Evolutionary conservation across 441 rosid genomes (phyloP), one percentile per base, ranked within the genome.

Genomic region (Pelargonium australe): DNA sequence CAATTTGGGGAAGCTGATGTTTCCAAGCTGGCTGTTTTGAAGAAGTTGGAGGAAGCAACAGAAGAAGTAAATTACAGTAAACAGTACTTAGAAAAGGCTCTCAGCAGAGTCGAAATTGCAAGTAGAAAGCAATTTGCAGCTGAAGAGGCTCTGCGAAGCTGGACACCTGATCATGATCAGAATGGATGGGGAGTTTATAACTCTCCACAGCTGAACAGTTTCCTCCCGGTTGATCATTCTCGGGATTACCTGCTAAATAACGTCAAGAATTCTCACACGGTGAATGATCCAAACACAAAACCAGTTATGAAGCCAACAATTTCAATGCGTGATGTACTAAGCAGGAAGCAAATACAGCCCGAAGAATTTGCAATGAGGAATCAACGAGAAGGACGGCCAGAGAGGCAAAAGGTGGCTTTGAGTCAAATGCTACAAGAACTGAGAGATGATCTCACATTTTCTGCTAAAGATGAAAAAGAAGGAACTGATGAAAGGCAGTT

Each of bases 401-500:
- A 75, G 28, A 74, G 87, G 67, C 80, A 78, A 23, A 84, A 84
- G 75, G 89, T 84, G 43, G 96, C 92, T 25, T 63, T 94, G 81
- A 94, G 93, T 74, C 90, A 94, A 68, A 87, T 94, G 96, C 86
- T 91, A 65, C 86, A 84, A 71, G 95, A 91, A 65, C 62, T 91
- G 25, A 87, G 89, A 74, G 90, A 86, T 13, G 97, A 86, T 72
- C 66, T 88, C 1, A 72, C 82, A 34, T 83, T 80, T 69, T 80
- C 85, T 2, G 47, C 84, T 8, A 82, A 81, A 74, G 65, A 69
- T 1, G 90, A 79, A 79, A 83, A 82, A 74, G 74, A 78, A 6
- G 80, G 72, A 65, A 70, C 68, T n/a, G 84, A 79, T 13, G 87
- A 77, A 72, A 88, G 88, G 77, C 96, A 81, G 72, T 83, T 74